Percentiles rank a stretch among this genome's conserved stretches.
Conservation (phyloP, 164 flowering plant genomes). For the Annona cherimola region DNA sequence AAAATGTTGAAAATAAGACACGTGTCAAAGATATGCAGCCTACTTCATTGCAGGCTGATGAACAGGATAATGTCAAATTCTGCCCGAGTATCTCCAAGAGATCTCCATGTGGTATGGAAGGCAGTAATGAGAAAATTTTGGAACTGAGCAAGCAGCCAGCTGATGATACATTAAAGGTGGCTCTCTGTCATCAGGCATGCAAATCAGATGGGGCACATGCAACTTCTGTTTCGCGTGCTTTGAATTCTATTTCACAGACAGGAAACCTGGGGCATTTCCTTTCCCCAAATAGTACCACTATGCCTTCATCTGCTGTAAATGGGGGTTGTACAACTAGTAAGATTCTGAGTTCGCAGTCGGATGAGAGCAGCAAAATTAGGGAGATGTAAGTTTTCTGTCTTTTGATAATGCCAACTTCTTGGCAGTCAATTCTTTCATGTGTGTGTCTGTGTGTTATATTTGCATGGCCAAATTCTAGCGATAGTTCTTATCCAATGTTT, state of each 20-base stretch:
- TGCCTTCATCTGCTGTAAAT: slow-evolving; percentile 13
- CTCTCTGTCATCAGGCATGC: slow-evolving; percentile 10
- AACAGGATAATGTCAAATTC: slow-evolving; percentile 8
- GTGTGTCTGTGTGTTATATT: too few species aligned
- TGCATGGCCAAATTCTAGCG: too few species aligned
- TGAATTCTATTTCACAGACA: slow-evolving; percentile 17
- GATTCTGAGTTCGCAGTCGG: slow-evolving; percentile 17
- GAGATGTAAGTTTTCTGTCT: slow-evolving; percentile 37
- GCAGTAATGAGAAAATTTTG: slow-evolving; percentile 13
- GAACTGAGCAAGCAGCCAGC: slow-evolving; percentile 14
- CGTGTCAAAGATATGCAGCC: slow-evolving; percentile 8
- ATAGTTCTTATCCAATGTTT: too few species aligned
- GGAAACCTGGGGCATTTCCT: slow-evolving; percentile 12
- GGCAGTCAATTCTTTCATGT: too few species aligned
- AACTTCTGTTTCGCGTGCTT: slow-evolving; percentile 8
- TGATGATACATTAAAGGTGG: slow-evolving; percentile 5
- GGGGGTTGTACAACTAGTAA: slow-evolving; percentile 17
- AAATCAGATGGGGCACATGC: slow-evolving; percentile 17
- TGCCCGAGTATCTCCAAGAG: slow-evolving; percentile 12
- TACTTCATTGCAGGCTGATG: slow-evolving; percentile 13
- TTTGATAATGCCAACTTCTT: neutral
- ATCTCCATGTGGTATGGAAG: slow-evolving; percentile 16
- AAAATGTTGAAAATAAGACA: slow-evolving; percentile 1
- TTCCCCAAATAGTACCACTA: slow-evolving; percentile 9
- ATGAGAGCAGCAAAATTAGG: slow-evolving; percentile 21